Conservation (phyloP, 768 basidiomycete genomes). For the Glaciozyma antarctica region DNA sequence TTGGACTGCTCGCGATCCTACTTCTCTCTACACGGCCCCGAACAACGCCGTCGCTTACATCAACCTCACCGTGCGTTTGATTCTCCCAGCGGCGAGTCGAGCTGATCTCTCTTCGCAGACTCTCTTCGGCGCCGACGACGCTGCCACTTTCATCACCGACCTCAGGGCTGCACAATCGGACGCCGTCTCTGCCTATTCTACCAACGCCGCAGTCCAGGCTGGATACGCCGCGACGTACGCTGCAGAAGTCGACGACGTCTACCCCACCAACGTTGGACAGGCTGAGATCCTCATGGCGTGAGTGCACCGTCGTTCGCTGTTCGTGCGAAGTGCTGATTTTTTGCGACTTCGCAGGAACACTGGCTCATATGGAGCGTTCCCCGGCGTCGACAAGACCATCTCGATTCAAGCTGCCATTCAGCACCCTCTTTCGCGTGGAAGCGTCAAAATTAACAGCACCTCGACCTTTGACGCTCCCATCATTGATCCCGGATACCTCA, state of each 20-base stretch:
- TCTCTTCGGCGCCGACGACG: slow-evolving; percentile 45
- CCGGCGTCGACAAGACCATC: slow-evolving; percentile 38
- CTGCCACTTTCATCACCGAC: slow-evolving; percentile 46
- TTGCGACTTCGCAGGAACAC: slow-evolving; percentile 36
- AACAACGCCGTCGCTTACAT: slow-evolving; percentile 58
- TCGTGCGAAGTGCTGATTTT: neutral
- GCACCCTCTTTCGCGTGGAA: slow-evolving; percentile 53
- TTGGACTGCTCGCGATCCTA: slow-evolving; percentile 23
- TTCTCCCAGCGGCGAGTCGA: too few relatives aligned
- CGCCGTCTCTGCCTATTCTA: slow-evolving; percentile 27
- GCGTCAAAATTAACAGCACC: slow-evolving; percentile 52
- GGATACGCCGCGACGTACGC: slow-evolving; percentile 36
- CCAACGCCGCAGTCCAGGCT: slow-evolving; percentile 13
- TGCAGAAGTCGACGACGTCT: slow-evolving; percentile 29
- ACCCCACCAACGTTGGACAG: slow-evolving; percentile 43
- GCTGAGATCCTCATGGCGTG: slow-evolving; percentile 51
- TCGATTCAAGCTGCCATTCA: slow-evolving; percentile 59
- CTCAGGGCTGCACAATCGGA: slow-evolving; percentile 49
- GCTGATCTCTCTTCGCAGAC: slow-evolving; percentile 33
- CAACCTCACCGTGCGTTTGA: slow-evolving; percentile 43
- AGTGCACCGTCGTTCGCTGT: neutral
- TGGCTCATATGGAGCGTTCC: slow-evolving; percentile 42
- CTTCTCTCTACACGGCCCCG: slow-evolving; percentile 45
- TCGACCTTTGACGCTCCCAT: slow-evolving; percentile 52
- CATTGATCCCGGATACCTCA: slow-evolving; percentile 49